Evolutionary conservation across 768 basidiomycete genomes (phyloP), one percentile per base, ranked within the genome.

Genomic region (Royoungia palumana): DNA sequence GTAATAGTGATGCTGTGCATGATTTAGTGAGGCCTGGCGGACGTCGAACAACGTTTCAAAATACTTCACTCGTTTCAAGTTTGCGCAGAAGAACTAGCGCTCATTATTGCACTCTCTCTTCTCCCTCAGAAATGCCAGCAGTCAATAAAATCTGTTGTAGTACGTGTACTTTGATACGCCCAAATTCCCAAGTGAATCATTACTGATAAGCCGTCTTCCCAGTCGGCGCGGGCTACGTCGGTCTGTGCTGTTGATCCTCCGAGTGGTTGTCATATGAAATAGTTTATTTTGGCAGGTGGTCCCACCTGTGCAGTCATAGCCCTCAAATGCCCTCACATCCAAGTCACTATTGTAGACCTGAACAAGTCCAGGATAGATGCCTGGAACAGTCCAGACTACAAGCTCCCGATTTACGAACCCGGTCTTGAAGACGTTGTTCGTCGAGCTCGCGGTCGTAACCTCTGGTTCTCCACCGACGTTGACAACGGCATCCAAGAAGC

Each of bases 301-400:
- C 94, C 94, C 21, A 97, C 94, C 37, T 95, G 93, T 66, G 89
- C 94, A 40, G 93, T 96, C 64, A 91, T 96, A 59, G 93, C 93
- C 17, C 76, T 89, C 58, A 94, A 91, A 70, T 95, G 93, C 67
- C 91, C 94, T 41, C 80, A 94, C 64, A 90, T 97, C 72, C 74
- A 74, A 37, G 95, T 99, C 65, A 99, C 94, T 61, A 99, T 99
- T 61, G 96, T 98, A 62, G 96, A 99, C 72, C 79, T 99, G 59
- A 98, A 98, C 79, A 77, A 94, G 66, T 76, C 85, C 50, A 87
- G 96, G 52, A 83, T 99, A 70, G 89, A 92, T 66, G 95, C 94
- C 16, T 99, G 96, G 96, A 99, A 99, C 74, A 85, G 82, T 66
- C 69, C 81, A 41, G 80, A 91, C 66, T 94, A 82, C 68, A 70